These are phyloP conservation scores for Plantago major DNA, from an alignment of 257 asterid species.

Conservation along the genomic window DNA sequence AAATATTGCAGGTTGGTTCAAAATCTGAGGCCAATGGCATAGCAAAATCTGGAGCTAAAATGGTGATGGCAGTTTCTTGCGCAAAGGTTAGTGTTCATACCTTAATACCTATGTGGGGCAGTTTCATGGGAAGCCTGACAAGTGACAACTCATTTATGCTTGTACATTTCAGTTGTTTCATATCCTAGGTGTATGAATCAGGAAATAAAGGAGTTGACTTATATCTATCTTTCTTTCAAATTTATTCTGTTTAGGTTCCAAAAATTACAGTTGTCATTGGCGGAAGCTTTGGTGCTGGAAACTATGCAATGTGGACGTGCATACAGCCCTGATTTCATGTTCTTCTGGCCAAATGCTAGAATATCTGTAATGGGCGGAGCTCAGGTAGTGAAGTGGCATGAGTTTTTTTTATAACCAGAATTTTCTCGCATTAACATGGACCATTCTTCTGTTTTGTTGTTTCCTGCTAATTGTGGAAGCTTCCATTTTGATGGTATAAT, in stretches of 20 bases:
- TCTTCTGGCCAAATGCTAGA: conserved; percentile 96
- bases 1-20: conserved; percentile 78
- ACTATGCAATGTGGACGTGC: conserved; percentile 99
- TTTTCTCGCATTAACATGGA: not conserved
- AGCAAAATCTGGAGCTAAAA: conserved; percentile 98
- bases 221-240: conserved; percentile 15
- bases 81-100: conserved; percentile 60
- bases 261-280: conserved; percentile 81
- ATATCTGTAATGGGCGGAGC: conserved; percentile 98
- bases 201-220: not conserved
- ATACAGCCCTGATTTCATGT: conserved; percentile 84
- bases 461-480: not conserved
- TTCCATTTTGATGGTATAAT: too few relatives aligned
- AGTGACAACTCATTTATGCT: too few relatives aligned
- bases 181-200: not conserved
- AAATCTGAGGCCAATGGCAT: conserved; percentile 97
- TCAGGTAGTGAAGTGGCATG: conserved; percentile 54
- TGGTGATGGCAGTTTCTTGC: conserved; percentile 99
- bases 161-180: not conserved
- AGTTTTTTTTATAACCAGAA: not conserved
- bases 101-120: not conserved
- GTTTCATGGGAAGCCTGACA: too few relatives aligned
- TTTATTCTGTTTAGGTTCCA: conserved; percentile 59
- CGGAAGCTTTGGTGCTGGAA: conserved; percentile 99
- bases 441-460: not conserved